Conservation (phyloP, 441 rosid genomes). For the Pelargonium citronellum region DNA sequence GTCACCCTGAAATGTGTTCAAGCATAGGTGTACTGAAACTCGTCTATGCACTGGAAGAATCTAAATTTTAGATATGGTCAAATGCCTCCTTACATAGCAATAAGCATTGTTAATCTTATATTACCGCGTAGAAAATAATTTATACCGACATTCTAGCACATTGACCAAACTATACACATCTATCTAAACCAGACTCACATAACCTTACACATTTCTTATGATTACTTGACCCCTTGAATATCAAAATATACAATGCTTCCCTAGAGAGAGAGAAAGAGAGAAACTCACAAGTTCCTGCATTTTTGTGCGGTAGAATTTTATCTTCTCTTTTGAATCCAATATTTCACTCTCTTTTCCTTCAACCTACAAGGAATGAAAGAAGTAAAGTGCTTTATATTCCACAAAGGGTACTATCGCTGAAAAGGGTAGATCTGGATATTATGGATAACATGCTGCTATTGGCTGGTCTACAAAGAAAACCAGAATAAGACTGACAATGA, state of each 20-base stretch:
- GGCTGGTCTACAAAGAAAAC: too few species aligned
- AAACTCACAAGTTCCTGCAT: constrained; percentile 96
- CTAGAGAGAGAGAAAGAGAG: constrained; percentile 16
- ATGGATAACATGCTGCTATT: too few species aligned
- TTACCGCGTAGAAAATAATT: background rate
- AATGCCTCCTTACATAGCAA: background rate
- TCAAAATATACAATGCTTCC: background rate
- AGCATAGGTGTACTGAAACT: too few species aligned
- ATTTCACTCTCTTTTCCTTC: constrained; percentile 55
- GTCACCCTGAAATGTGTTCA: too few species aligned
- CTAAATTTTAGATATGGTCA: background rate
- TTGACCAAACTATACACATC: background rate
- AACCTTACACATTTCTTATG: background rate
- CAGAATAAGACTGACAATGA: too few species aligned
- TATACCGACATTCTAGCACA: background rate
- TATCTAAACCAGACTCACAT: background rate
- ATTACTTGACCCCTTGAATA: background rate
- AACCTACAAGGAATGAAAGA: constrained; percentile 38
- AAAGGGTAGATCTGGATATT: too few species aligned
- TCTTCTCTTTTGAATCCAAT: constrained; percentile 88
- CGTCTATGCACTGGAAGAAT: background rate
- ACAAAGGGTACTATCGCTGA: constrained; percentile 21
- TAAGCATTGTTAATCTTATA: background rate
- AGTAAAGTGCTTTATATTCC: constrained; percentile 14
- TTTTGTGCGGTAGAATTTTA: constrained; percentile 81